phyloP scores from a whole-genome alignment of 1,284 basidiomycete species.

The Trametes sp. region DNA sequence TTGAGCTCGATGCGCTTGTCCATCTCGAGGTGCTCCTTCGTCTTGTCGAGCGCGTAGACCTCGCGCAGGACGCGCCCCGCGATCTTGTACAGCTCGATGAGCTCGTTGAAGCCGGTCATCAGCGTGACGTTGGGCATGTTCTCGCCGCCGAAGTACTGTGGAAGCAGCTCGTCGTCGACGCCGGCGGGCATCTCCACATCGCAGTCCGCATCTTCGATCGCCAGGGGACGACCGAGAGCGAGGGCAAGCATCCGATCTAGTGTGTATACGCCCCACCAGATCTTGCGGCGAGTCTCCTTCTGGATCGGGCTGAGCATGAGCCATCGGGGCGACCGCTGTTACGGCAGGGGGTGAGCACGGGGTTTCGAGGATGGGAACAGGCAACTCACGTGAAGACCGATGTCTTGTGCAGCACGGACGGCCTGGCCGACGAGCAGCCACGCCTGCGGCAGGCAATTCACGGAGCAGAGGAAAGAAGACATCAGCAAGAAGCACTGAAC shows the following conservation, averaged over 20 bases:
- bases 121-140: slow-evolving; percentile 66
- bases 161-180: slow-evolving; percentile 80
- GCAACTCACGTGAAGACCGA: slow-evolving; percentile 84
- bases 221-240: slow-evolving; percentile 82
- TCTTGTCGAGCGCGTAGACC: slow-evolving; percentile 81
- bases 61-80: slow-evolving; percentile 83
- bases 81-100: slow-evolving; percentile 83
- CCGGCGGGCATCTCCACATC: slow-evolving; percentile 84
- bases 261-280: slow-evolving; percentile 92
- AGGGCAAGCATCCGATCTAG: slow-evolving; percentile 91
- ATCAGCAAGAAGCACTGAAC: slow-evolving; percentile 89
- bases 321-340: slow-evolving; percentile 81
- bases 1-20: slow-evolving; percentile 79
- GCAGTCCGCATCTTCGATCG: slow-evolving; percentile 81
- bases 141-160: slow-evolving; percentile 73
- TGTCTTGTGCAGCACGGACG: slow-evolving; percentile 85
- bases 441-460: slow-evolving; percentile 90
- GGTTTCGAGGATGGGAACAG: slow-evolving; percentile 8
- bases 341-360: slow-evolving; percentile 31
- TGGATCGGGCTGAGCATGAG: slow-evolving; percentile 73
- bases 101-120: slow-evolving; percentile 82
- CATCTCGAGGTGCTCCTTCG: slow-evolving; percentile 74
- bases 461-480: slow-evolving; percentile 87
- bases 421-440: slow-evolving; percentile 92
- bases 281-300: slow-evolving; percentile 87